Conservation (phyloP, 2,329 filamentous ascomycete genomes). For the Stachybotrys chlorohalonatus region DNA sequence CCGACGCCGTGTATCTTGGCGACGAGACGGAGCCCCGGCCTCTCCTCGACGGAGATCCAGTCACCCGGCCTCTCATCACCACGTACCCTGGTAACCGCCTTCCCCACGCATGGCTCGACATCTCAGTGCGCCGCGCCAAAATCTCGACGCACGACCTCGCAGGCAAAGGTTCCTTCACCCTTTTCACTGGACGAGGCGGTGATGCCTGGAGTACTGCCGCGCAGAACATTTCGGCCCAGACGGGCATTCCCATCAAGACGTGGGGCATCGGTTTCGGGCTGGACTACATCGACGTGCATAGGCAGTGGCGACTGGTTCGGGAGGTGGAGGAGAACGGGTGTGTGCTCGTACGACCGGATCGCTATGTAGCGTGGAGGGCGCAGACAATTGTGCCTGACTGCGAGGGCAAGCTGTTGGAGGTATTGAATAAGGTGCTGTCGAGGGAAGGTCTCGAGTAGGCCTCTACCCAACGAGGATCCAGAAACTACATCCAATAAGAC, state of each 20-base stretch:
- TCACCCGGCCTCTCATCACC: constrained; percentile 32
- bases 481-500: too few relatives aligned
- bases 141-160: constrained; percentile 53
- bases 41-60: constrained; percentile 22
- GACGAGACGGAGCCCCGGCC: constrained; percentile 25
- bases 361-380: constrained; percentile 46
- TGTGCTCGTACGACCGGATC: constrained; percentile 51
- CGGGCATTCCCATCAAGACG: constrained; percentile 36
- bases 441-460: background rate
- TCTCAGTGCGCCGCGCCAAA: constrained; percentile 9
- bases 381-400: background rate
- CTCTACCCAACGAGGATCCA: too few relatives aligned
- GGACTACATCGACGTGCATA: constrained; percentile 53
- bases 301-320: constrained; percentile 44
- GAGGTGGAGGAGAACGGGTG: constrained; percentile 49
- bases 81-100: constrained; percentile 51
- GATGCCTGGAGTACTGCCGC: constrained; percentile 44
- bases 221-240: constrained; percentile 19
- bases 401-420: background rate
- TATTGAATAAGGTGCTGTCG: background rate
- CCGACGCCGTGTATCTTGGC: constrained; percentile 11
- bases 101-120: constrained; percentile 55
- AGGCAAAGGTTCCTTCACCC: constrained; percentile 41
- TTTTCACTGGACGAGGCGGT: constrained; percentile 48
- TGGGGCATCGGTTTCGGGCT: constrained; percentile 47